Percentiles rank a stretch among this genome's conserved stretches.
phyloP scores from a whole-genome alignment of 1,284 basidiomycete species.

The Cryptococcus sp. region DNA sequence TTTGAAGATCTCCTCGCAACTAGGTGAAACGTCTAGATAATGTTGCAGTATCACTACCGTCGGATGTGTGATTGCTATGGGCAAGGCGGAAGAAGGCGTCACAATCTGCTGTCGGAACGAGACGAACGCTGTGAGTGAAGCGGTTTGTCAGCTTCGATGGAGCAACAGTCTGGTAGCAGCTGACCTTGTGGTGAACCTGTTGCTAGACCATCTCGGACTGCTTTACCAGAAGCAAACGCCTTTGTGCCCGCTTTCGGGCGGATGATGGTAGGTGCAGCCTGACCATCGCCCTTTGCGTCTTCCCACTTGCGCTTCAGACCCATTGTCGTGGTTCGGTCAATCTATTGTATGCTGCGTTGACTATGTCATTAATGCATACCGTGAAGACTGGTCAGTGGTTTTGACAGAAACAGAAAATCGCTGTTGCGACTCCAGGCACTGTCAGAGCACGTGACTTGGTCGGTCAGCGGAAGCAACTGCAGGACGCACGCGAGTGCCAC shows the following conservation, averaged over 20 bases:
- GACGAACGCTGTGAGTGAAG: slow-evolving; percentile 31
- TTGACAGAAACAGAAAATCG: too few species aligned
- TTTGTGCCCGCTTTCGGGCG: slow-evolving; percentile 39
- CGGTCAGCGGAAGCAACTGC: neutral
- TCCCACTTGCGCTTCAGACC: slow-evolving; percentile 41
- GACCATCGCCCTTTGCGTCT: slow-evolving; percentile 14
- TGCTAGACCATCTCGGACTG: slow-evolving; percentile 45
- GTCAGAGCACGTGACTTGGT: neutral
- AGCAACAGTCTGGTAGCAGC: slow-evolving; percentile 4
- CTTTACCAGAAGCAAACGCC: slow-evolving; percentile 43
- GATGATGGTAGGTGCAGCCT: slow-evolving; percentile 18
- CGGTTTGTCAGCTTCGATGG: slow-evolving; percentile 18
- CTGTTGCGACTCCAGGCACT: neutral
- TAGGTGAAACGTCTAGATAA: slow-evolving; percentile 50
- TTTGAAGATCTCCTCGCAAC: slow-evolving; percentile 50
- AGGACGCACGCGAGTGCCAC: neutral
- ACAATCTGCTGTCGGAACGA: slow-evolving; percentile 52
- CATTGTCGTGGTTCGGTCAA: slow-evolving; percentile 13
- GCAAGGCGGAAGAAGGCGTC: slow-evolving; percentile 43
- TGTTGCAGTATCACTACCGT: slow-evolving; percentile 52
- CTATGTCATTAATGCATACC: too few species aligned
- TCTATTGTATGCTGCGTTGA: too few species aligned
- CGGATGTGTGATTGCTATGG: slow-evolving; percentile 47
- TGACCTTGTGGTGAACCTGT: slow-evolving; percentile 45
- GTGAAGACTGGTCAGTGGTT: too few species aligned